Base-by-base conservation (phyloP, 495 filamentous ascomycete genomes). In the Aspergillus sparsus region DNA sequence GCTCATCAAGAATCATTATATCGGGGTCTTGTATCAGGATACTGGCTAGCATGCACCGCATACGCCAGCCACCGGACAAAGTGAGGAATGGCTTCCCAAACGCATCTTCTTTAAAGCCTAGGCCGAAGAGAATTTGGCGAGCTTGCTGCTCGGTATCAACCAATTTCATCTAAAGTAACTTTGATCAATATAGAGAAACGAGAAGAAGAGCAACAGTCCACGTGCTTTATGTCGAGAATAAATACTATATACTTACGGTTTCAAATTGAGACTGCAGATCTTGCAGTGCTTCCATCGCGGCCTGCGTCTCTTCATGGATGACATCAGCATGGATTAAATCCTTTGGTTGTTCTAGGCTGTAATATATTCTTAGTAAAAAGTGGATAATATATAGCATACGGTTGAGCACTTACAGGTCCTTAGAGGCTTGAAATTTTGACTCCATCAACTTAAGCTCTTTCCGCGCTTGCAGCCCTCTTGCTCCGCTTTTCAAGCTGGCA, bases 1-100 rank as follows among this genome's bases (percentile, higher is more conserved):
- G 90, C 65, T 95, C 91, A 76, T 95, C 90, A 15, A 95, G 85
- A 50, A 95, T 88, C 63, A 93, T 80, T 50, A 93, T 84, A 62
- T 93, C 89, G 0, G 87, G 81, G n/a, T 84, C 77, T 64, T 89
- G 85, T 5, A 89, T 78, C 10, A 95, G 78, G 11, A 83, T 79
- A 13, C 80, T 78, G 2, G 89, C 89, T 7, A 93, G 79, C 57
- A 84, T 79, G 49, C 81, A 85, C 41, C 90, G 81, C 85, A 91
- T 93, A 27, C 76, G 80, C 90, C 90, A 93, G 6, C 91, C 91
- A 11, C 90, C 90, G 0, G 90, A 93, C 11, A 95, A 74, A 6
- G 81, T 82, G 1, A 74, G 74, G 21, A 89, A 78, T n/a, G 81
- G 75, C 45, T 80, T 83, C 9, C 74, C 67, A 39, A 90, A 74